These are phyloP conservation scores for Spathaspora gorwiae DNA, from an alignment of 805 yeast genomes.

Conservation along the genomic window DNA sequence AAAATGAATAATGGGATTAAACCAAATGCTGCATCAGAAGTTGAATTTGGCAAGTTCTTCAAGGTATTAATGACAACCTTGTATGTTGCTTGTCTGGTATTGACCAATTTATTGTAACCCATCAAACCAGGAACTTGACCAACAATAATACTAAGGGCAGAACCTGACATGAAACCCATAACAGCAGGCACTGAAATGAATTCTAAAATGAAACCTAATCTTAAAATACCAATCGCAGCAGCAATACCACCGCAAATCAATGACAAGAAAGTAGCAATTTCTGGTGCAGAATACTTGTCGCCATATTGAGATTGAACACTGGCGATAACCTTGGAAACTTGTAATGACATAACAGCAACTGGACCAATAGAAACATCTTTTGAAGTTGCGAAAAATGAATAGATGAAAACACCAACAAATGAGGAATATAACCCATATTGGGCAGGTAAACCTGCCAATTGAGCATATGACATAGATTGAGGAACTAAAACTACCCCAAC, in stretches of 20 bases:
- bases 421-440: constrained; percentile 89
- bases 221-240: constrained; percentile 71
- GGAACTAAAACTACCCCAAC: constrained; percentile 93
- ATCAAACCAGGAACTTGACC: constrained; percentile 87
- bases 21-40: constrained; percentile 86
- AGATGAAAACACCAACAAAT: constrained; percentile 83
- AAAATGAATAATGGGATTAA: constrained; percentile 68
- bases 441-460: constrained; percentile 72
- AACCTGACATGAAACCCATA: constrained; percentile 92
- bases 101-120: constrained; percentile 66
- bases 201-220: constrained; percentile 86
- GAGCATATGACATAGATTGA: constrained; percentile 94
- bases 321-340: constrained; percentile 73
- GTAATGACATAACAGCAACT: constrained; percentile 91
- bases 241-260: constrained; percentile 84
- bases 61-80: constrained; percentile 65
- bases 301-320: constrained; percentile 46
- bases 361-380: constrained; percentile 96
- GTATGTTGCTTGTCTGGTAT: constrained; percentile 71
- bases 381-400: constrained; percentile 89
- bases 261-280: constrained; percentile 75
- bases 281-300: constrained; percentile 52
- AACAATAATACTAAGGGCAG: constrained; percentile 73
- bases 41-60: constrained; percentile 65
- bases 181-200: constrained; percentile 89